phyloP scores from a whole-genome alignment of 306 rosid genomes.

The Heteromeles arbutifolia region DNA sequence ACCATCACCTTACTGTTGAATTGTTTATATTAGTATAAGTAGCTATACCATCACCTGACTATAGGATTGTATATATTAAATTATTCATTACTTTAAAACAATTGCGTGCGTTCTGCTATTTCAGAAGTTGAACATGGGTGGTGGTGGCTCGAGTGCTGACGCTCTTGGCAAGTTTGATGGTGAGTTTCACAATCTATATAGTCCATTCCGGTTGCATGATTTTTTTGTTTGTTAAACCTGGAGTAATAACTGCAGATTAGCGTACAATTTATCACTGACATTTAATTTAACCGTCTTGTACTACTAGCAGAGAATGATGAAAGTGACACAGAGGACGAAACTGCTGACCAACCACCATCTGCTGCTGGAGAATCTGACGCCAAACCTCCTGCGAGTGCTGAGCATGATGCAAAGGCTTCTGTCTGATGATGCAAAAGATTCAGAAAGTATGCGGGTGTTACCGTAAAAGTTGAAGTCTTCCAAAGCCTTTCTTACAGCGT shows the following conservation, averaged over 20 bases:
- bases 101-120: neutral
- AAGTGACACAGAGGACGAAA: conserved; percentile 22
- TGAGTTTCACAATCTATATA: neutral
- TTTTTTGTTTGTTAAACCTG: neutral
- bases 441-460: neutral
- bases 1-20: neutral
- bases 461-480: neutral
- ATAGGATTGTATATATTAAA: neutral
- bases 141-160: conserved; percentile 8
- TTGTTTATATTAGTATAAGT: neutral
- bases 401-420: neutral
- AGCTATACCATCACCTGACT: neutral
- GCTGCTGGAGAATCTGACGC: neutral
- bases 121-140: conserved; percentile 29
- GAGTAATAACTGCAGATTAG: neutral
- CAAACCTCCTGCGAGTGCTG: neutral
- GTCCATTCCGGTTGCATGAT: neutral
- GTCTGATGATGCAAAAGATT: conserved; percentile 5
- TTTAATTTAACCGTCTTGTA: neutral
- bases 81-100: neutral
- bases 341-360: neutral
- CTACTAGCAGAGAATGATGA: conserved; percentile 6
- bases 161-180: conserved; percentile 19
- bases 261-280: neutral
- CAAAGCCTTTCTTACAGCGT: neutral